phyloP scores from a whole-genome alignment of 1,284 basidiomycete species.

The Melampsora americana region DNA sequence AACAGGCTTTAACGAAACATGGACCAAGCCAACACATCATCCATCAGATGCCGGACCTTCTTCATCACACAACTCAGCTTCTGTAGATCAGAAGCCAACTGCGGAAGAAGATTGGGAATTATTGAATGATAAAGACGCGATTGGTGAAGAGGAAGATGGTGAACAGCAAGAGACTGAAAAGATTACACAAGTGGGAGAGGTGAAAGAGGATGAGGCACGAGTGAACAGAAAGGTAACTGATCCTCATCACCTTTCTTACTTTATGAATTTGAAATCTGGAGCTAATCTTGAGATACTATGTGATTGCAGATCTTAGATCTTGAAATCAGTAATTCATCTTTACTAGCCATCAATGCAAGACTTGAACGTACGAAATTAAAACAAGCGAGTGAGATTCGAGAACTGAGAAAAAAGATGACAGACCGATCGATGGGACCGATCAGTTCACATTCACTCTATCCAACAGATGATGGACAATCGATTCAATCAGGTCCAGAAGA shows the following conservation, averaged over 20 bases:
- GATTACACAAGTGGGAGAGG: background rate
- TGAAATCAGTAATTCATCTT: slow-evolving; percentile 56
- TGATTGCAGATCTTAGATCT: slow-evolving; percentile 56
- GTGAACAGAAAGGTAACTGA: slow-evolving; percentile 29
- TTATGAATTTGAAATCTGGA: too few species aligned
- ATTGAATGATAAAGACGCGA: background rate
- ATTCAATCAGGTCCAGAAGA: slow-evolving; percentile 44
- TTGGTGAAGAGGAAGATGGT: background rate
- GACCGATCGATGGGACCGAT: background rate
- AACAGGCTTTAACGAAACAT: background rate
- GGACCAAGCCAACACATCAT: background rate
- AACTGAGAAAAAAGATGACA: slow-evolving; percentile 47
- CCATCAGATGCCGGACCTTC: background rate
- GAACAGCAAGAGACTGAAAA: background rate
- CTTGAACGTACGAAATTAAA: slow-evolving; percentile 55
- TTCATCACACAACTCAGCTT: too few species aligned
- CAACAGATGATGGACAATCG: background rate
- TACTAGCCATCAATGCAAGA: slow-evolving; percentile 56
- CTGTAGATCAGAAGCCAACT: too few species aligned
- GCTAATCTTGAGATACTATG: too few species aligned
- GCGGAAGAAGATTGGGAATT: background rate
- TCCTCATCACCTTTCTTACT: too few species aligned
- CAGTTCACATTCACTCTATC: slow-evolving; percentile 43
- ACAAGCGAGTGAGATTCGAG: slow-evolving; percentile 55
- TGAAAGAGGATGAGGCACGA: slow-evolving; percentile 4